phyloP scores from a whole-genome alignment of 176 grass and related monocot species.

The Neostapfia colusana region DNA sequence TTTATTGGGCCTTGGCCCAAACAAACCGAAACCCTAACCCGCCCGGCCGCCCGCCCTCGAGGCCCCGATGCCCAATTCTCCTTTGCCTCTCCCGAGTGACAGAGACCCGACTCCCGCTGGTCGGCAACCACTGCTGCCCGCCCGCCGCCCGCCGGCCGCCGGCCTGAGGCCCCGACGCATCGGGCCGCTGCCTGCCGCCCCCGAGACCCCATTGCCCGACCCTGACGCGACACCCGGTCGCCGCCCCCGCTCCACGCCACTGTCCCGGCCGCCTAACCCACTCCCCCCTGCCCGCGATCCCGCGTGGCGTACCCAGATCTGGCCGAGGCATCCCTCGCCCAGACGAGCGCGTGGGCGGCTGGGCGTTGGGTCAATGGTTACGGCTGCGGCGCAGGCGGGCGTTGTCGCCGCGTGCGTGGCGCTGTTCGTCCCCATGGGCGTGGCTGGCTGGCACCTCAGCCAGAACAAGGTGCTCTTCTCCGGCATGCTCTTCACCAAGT shows the following conservation, averaged over 20 bases:
- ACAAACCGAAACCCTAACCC: no score
- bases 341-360: neutral
- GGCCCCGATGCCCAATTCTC: no score
- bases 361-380: constrained; percentile 30
- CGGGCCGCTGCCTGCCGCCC: no score
- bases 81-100: no score
- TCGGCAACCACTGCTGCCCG: no score
- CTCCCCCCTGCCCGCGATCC: neutral
- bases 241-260: constrained; percentile 35
- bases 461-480: constrained; percentile 97
- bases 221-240: no score
- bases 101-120: no score
- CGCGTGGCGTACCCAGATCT: constrained; percentile 13
- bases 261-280: constrained; percentile 18
- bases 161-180: no score
- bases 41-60: no score
- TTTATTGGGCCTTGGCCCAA: no score
- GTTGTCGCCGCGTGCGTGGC: constrained; percentile 80
- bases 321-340: neutral
- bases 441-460: constrained; percentile 92
- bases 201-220: no score
- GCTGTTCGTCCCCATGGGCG: constrained; percentile 95
- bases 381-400: constrained; percentile 61
- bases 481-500: constrained; percentile 83
- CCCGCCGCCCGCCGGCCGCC: no score